Conservation (phyloP, 306 rosid species). For the Begonia fuchsioides region DNA sequence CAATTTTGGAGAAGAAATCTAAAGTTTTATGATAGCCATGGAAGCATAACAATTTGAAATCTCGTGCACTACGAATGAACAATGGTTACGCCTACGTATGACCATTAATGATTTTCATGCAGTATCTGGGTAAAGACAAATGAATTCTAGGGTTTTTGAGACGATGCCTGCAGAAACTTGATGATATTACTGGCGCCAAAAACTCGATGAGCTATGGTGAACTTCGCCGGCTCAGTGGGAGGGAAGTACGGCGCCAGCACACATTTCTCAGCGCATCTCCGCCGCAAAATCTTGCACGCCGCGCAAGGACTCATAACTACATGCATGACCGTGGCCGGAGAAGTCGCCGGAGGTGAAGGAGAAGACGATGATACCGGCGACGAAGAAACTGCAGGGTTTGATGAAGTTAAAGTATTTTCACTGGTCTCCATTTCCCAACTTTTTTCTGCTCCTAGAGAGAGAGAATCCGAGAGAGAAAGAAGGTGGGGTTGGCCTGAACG, state of each 20-base stretch:
- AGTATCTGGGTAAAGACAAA: no score
- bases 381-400: not conserved
- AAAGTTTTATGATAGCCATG: no score
- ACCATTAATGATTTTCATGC: no score
- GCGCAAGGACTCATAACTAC: conserved; percentile 9
- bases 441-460: not conserved
- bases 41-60: no score
- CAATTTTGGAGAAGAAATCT: no score
- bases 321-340: not conserved
- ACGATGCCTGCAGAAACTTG: conserved; percentile 9
- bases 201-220: conserved; percentile 14
- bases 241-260: conserved; percentile 15
- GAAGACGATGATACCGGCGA: not conserved
- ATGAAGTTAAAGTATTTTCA: not conserved
- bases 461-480: not conserved
- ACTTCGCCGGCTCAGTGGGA: conserved; percentile 11
- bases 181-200: conserved; percentile 16
- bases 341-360: not conserved
- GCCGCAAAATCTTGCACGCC: conserved; percentile 12
- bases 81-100: no score
- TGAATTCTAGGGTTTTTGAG: no score
- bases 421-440: conserved; percentile 4
- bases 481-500: conserved; percentile 4
- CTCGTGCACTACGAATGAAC: no score
- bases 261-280: conserved; percentile 12